Evolutionary conservation across 768 basidiomycete genomes (phyloP), one percentile per base, ranked within the genome.

Genomic region (Tulasnella sp.): DNA sequence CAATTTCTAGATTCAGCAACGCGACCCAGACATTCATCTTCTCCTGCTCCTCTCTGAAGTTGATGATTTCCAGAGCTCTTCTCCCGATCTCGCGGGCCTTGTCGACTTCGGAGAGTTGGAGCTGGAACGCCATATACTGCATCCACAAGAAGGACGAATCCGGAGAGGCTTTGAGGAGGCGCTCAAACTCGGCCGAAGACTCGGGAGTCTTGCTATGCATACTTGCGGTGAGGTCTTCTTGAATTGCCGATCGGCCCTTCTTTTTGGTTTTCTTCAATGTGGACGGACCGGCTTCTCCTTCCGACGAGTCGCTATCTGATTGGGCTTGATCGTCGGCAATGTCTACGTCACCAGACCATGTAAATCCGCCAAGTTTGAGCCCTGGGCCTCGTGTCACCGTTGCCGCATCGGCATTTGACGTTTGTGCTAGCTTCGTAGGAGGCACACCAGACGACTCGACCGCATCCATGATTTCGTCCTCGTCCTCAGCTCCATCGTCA

Each of bases 71-170:
- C 69, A 98, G 86, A 5, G 96, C 97, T 32, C 94, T 90, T 75
- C 90, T 88, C 70, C 91, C 96, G 74, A 96, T 91, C 83, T 93
- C 91, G 67, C 95, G 89, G 18, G 97, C 98, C 84, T 96, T 98
- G 82, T 96, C 96, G 77, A 98, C 86, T 85, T 99, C 97, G 40
- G 96, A 94, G n/a, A 99, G 89, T 81, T 95, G 95, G 15, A 99
- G 87, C 82, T 96, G 95, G 89, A 98, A 97, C 11, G 98, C 97
- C 95, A 99, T 99, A 84, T 96, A 99, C 84, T 98, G 96, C 78
- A 99, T 91, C 98, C 98, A 99, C 44, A 99, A 88, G 85, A 93
- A 98, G 0, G 98, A 99, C 9, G 96, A 99, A 83, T 98, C 95
- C 1, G 98, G 97, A 0, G 97, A 96, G 39, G 94, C 94, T 51